Conservation (phyloP, 495 filamentous ascomycete species). For the Daldinia loculata region DNA sequence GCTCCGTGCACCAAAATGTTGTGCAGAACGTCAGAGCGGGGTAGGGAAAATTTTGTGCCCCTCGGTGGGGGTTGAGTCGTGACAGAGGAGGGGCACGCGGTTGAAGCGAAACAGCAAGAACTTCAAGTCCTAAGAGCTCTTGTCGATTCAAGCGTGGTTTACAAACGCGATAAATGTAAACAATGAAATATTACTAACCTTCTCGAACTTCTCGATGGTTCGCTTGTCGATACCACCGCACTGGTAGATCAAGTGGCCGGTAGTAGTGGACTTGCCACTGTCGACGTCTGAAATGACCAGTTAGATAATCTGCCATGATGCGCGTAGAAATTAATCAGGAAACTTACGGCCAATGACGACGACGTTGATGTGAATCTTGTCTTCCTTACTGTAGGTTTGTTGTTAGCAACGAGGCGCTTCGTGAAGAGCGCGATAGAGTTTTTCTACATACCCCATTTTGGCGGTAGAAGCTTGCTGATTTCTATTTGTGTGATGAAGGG, state of each 20-base stretch:
- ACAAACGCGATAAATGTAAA: constrained; percentile 15
- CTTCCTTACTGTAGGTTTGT: constrained; percentile 72
- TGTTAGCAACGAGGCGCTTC: constrained; percentile 33
- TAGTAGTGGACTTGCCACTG: constrained; percentile 98
- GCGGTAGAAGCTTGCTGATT: constrained; percentile 17
- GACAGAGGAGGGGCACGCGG: constrained; percentile 42
- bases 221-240: constrained; percentile 99
- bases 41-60: constrained; percentile 50
- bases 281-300: constrained; percentile 77
- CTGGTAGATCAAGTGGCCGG: constrained; percentile 99
- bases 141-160: constrained; percentile 10
- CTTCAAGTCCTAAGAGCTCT: neutral
- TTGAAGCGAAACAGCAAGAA: constrained; percentile 37
- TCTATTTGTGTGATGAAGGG: constrained; percentile 21
- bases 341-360: constrained; percentile 97
- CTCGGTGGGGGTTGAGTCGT: constrained; percentile 41
- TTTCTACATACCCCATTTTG: constrained; percentile 42
- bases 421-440: neutral
- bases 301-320: constrained; percentile 26
- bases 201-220: constrained; percentile 99
- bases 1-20: constrained; percentile 47
- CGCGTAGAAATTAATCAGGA: constrained; percentile 65
- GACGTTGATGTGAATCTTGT: constrained; percentile 90
- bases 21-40: constrained; percentile 45
- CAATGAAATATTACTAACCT: constrained; percentile 68